Evolutionary conservation across 176 grass and related monocot genomes (phyloP), one percentile per base, ranked within the genome.

Genomic region (Oryza meyeriana): DNA sequence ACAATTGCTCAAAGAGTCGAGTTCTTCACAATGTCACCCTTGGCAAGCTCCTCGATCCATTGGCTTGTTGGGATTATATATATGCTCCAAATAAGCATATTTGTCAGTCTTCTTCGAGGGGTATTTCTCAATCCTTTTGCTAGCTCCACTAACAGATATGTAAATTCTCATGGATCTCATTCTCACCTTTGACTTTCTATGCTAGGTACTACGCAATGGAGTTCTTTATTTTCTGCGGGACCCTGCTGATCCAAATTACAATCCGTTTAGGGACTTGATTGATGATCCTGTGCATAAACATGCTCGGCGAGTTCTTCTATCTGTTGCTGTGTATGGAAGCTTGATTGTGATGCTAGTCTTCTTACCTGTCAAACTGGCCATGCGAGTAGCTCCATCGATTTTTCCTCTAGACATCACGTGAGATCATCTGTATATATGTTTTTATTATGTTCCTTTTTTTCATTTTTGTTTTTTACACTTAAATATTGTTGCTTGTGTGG

Each of bases 71-170:
- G 97, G 27, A 99, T 99, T 77, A 76, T 99, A 72, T 99, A 99
- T 87, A 99, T 99, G 97, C 96, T 99, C 30, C 93, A 95, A 76
- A 99, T 99, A 82, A 95, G 92, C 82, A 99, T 99, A 83, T 99
- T 99, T 77, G 96, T 99, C 25, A 99, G 88, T 67, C 96, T 99
- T 86, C 96, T 99, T 88, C 88, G 96, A 88, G 96, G 96, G 90
- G 96, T 98, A 99, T 81, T 77, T 28, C 78, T 67, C 73, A 69
- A 10, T 50, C 62, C 36, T 80, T 65, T 73, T 38, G 22, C 39
- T 81, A 71, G 8, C 33, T 85, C 10, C 10, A 39, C 1, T 77
- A 81, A 42, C 17, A 50, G 24, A 17, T 25, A 30, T 2, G 10
- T 13, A 3, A 28, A 32, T 65, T 79, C 3, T 58, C 20, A 3